Conservation (phyloP, 768 basidiomycete genomes). For the Pleurotus tuoliensis region DNA sequence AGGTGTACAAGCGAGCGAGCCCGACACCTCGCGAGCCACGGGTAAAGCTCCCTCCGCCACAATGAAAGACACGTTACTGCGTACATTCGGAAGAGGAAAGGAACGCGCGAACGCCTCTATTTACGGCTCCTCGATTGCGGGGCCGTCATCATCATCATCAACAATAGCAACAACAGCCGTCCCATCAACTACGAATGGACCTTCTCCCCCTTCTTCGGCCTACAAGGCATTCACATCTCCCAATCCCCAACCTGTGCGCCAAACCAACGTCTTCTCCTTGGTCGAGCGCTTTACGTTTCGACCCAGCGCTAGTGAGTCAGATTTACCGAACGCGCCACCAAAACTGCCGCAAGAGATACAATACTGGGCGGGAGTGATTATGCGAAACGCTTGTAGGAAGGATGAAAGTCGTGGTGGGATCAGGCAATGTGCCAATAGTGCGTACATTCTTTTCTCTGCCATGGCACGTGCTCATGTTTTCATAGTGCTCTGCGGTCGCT, state of each 20-base stretch:
- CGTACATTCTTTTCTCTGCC: slow-evolving; percentile 23
- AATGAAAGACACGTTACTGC: slow-evolving; percentile 34
- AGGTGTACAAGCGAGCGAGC: slow-evolving; percentile 2
- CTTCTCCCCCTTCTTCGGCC: slow-evolving; percentile 6
- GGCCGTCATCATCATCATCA: not conserved
- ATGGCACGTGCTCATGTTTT: slow-evolving; percentile 3
- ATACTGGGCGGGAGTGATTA: slow-evolving; percentile 99
- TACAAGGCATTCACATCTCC: slow-evolving; percentile 15
- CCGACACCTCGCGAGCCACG: slow-evolving; percentile 9
- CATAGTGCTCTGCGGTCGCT: slow-evolving; percentile 88
- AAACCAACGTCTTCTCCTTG: slow-evolving; percentile 92
- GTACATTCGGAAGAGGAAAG: slow-evolving; percentile 42
- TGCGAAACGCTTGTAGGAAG: slow-evolving; percentile 98
- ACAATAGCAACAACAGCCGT: not conserved
- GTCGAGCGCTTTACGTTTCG: slow-evolving; percentile 97
- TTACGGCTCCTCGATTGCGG: not conserved
- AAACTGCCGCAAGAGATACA: slow-evolving; percentile 86
- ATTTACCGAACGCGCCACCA: slow-evolving; percentile 64
- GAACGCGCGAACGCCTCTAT: slow-evolving; percentile 20
- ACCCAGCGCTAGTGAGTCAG: slow-evolving; percentile 77
- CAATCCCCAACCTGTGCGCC: slow-evolving; percentile 29
- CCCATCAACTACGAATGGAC: not conserved
- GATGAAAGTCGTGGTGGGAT: slow-evolving; percentile 92
- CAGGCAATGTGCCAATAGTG: slow-evolving; percentile 95
- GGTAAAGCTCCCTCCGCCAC: slow-evolving; percentile 9